Evolutionary conservation across 129 eudicot genomes (phyloP).

Genomic region (Silybum marianum): DNA sequence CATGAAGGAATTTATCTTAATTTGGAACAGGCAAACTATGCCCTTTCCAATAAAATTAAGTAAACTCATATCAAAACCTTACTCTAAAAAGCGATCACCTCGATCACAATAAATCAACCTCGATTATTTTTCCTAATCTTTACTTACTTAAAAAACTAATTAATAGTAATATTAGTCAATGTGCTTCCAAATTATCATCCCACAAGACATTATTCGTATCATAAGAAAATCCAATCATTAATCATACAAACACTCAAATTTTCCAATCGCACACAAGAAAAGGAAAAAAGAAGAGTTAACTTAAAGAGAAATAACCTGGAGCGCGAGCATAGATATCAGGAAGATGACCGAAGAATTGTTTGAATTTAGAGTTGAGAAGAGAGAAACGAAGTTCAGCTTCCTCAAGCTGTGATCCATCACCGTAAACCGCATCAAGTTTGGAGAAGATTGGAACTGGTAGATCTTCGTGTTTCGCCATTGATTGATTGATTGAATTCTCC

Average conservation of each 20-base stretch:
- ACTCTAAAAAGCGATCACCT: background rate
- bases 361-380: conserved; percentile 55
- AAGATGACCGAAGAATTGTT: conserved; percentile 45
- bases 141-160: background rate
- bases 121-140: background rate
- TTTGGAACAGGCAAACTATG: background rate
- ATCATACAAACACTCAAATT: background rate
- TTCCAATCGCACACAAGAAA: background rate
- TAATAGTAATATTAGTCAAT: conserved; percentile 5
- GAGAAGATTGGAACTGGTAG: conserved; percentile 69
- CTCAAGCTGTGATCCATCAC: conserved; percentile 80
- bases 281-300: background rate
- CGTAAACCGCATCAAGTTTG: conserved; percentile 68
- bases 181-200: conserved; percentile 7
- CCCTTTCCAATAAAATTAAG: background rate
- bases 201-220: background rate
- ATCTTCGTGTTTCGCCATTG: conserved; percentile 86
- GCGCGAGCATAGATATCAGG: conserved; percentile 87
- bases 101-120: background rate
- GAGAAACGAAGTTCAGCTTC: conserved; percentile 82
- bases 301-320: conserved; percentile 58
- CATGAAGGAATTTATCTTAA: background rate
- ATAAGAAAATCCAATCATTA: background rate
- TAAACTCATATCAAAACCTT: conserved; percentile 3
- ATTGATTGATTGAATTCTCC: conserved; percentile 11